A percentile compares a stretch with the other conserved stretches of the same genome.
These are phyloP conservation scores for Coriaria nepalensis DNA, from an alignment of 306 rosid species.

Conservation along the genomic window DNA sequence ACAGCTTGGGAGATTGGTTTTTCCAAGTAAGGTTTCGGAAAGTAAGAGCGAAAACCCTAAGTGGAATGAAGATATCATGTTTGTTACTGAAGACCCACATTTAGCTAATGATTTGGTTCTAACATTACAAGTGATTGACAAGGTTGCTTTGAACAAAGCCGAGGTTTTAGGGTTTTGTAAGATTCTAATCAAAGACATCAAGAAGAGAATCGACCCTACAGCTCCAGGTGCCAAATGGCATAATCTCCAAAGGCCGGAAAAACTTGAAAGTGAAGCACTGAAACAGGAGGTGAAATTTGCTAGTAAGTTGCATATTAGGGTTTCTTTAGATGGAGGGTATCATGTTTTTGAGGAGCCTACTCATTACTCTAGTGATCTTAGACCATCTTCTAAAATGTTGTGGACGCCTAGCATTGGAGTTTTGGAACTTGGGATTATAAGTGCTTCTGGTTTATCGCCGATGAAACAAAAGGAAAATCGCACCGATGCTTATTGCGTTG, in stretches of 20 bases:
- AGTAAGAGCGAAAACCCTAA: conserved; percentile 16
- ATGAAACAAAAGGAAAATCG: conserved; percentile 29
- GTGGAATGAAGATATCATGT: conserved; percentile 42
- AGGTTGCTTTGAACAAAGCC: conserved; percentile 6
- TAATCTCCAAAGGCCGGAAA: conserved; percentile 14
- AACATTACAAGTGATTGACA: conserved; percentile 23
- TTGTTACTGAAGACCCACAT: conserved; percentile 39
- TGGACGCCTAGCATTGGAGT: conserved; percentile 27
- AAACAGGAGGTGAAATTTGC: conserved; percentile 22
- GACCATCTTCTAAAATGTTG: conserved; percentile 18
- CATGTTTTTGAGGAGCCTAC: conserved; percentile 45
- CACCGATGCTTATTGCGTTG: conserved; percentile 38
- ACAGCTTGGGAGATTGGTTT: conserved; percentile 21
- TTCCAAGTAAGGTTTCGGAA: conserved; percentile 19
- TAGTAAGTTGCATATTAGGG: conserved; percentile 29
- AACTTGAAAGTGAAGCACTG: background rate
- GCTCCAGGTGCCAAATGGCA: conserved; percentile 15
- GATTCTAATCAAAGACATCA: conserved; percentile 18
- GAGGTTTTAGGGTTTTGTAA: conserved; percentile 22
- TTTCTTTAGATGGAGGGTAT: conserved; percentile 43
- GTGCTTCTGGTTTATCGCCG: conserved; percentile 21
- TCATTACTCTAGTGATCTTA: conserved; percentile 32
- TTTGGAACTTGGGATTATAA: conserved; percentile 35
- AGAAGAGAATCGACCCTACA: conserved; percentile 13
- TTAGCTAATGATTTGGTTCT: conserved; percentile 26